Percentiles rank a stretch among this genome's conserved stretches.
These are phyloP conservation scores for Amanita muscaria DNA, from an alignment of 768 basidiomycete species.

Conservation along the genomic window DNA sequence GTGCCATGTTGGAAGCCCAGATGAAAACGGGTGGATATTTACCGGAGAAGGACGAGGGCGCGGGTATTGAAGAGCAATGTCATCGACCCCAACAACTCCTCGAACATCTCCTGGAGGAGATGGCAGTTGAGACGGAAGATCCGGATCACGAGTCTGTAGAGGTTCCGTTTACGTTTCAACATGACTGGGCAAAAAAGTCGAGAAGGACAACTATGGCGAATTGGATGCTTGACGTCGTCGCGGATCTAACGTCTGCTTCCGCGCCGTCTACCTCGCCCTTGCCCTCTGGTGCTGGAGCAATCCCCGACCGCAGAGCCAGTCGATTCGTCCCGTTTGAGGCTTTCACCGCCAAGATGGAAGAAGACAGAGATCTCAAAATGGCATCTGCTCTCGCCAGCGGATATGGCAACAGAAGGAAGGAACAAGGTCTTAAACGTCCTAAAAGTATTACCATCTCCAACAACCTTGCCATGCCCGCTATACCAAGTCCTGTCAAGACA, in stretches of 20 bases:
- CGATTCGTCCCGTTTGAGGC: conserved; percentile 29
- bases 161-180: conserved; percentile 24
- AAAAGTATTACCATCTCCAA: conserved; percentile 29
- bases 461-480: conserved; percentile 22
- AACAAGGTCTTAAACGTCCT: conserved; percentile 27
- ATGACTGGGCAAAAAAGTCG: conserved; percentile 24
- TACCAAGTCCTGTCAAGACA: conserved; percentile 21
- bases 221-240: conserved; percentile 81
- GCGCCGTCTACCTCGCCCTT: conserved; percentile 13
- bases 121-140: no score
- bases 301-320: conserved; percentile 13
- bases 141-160: conserved; percentile 33
- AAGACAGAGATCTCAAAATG: conserved; percentile 16
- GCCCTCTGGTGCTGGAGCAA: neutral
- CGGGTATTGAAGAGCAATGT: neutral
- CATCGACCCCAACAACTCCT: conserved; percentile 10
- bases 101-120: no score
- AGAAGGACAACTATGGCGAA: conserved; percentile 58
- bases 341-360: conserved; percentile 13
- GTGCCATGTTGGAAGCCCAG: conserved; percentile 55
- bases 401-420: conserved; percentile 5
- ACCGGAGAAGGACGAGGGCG: conserved; percentile 25
- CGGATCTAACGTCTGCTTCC: conserved; percentile 44
- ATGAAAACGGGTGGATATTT: conserved; percentile 42
- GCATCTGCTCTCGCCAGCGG: conserved; percentile 9